These are phyloP conservation scores for Fonsecaea multimorphosa DNA, from an alignment of 2,329 filamentous ascomycete species.

Conservation along the genomic window DNA sequence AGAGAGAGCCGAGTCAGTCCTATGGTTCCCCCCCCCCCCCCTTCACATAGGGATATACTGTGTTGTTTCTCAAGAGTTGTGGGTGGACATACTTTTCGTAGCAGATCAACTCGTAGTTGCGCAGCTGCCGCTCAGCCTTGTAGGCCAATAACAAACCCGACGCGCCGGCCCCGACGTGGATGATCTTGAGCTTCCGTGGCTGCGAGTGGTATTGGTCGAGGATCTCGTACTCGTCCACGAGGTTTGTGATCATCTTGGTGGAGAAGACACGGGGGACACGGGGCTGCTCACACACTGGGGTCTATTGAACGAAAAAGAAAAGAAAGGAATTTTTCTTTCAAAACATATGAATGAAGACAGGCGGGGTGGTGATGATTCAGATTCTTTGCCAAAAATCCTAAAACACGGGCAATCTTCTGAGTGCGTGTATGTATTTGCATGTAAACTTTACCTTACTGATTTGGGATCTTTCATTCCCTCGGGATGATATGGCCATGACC, in stretches of 20 bases:
- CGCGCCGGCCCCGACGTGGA: conserved; percentile 34
- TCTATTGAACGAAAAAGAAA: not conserved
- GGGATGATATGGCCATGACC: not conserved
- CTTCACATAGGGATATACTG: too few species aligned
- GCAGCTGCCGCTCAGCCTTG: conserved; percentile 45
- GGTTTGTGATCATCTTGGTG: conserved; percentile 17
- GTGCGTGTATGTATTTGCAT: not conserved
- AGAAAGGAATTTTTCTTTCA: not conserved
- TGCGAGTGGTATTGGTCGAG: conserved; percentile 15
- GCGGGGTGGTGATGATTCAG: too few species aligned
- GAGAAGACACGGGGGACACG: not conserved
- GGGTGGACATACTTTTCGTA: conserved; percentile 37
- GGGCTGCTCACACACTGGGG: not conserved
- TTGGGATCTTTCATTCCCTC: not conserved
- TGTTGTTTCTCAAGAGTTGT: too few species aligned
- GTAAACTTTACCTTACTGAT: too few species aligned
- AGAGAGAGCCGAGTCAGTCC: too few species aligned
- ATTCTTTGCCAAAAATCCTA: too few species aligned
- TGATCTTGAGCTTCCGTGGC: conserved; percentile 33
- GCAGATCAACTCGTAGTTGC: conserved; percentile 32
- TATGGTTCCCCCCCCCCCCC: too few species aligned
- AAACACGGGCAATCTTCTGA: too few species aligned
- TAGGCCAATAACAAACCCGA: conserved; percentile 33
- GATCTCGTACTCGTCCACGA: conserved; percentile 28
- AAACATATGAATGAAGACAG: too few species aligned